Conservation (phyloP, 2,329 filamentous ascomycete genomes). For the Cercospora sp. region DNA sequence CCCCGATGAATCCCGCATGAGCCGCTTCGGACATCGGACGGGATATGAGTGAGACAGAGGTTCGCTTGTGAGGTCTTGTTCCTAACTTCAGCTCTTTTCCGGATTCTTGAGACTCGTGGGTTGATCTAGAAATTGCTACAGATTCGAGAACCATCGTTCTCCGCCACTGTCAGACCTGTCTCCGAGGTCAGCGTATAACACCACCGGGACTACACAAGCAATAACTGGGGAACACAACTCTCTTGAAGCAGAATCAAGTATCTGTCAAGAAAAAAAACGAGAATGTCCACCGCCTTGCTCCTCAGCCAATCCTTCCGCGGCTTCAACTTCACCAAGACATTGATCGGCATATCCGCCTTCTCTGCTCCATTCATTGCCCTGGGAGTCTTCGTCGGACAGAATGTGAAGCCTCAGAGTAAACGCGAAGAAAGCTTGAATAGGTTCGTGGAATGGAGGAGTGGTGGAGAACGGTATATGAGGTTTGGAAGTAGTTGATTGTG, state of each 20-base stretch:
- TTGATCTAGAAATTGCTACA: not conserved
- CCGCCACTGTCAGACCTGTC: not conserved
- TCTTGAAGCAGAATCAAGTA: no score
- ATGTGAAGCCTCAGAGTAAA: not conserved
- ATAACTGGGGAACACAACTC: no score
- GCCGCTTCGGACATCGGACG: not conserved
- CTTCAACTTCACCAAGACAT: slow-evolving; percentile 2
- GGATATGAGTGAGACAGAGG: not conserved
- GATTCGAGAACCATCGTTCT: no score
- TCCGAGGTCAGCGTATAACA: not conserved
- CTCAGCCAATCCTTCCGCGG: slow-evolving; percentile 1
- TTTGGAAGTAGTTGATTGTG: not conserved
- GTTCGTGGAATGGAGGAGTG: not conserved
- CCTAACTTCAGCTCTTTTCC: not conserved
- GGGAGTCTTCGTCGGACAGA: not conserved
- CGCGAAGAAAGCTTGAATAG: not conserved
- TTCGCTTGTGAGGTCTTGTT: not conserved
- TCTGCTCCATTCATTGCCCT: not conserved
- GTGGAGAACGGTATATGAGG: not conserved
- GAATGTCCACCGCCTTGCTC: not conserved
- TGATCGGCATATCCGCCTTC: not conserved
- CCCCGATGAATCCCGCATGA: not conserved
- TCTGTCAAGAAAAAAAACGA: not conserved
- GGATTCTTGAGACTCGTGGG: not conserved
- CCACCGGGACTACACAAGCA: not conserved